These are phyloP conservation scores for Trifolium repens DNA, from an alignment of 306 rosid genomes.

Conservation along the genomic window DNA sequence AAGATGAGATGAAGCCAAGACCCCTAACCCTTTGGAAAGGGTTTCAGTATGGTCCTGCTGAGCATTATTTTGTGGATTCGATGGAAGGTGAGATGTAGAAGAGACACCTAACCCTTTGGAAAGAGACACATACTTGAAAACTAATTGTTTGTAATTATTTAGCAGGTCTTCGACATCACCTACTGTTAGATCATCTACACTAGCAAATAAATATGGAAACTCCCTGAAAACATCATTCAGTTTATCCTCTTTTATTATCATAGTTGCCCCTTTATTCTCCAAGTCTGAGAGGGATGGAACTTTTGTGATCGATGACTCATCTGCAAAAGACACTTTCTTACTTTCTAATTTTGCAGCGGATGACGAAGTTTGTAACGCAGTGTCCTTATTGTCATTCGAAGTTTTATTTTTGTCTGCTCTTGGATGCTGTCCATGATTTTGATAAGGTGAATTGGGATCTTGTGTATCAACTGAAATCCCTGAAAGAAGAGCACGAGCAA, in stretches of 20 bases:
- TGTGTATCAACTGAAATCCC: constrained; percentile 73
- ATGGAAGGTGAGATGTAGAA: constrained; percentile 48
- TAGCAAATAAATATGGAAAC: constrained; percentile 82
- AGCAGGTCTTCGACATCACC: constrained; percentile 83
- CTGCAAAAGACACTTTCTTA: constrained; percentile 51
- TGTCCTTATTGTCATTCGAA: constrained; percentile 51
- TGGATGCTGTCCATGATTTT: constrained; percentile 47
- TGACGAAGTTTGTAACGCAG: constrained; percentile 45
- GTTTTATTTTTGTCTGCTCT: constrained; percentile 51
- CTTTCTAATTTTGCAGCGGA: constrained; percentile 53
- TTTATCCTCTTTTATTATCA: constrained; percentile 74
- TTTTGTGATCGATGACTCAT: constrained; percentile 52
- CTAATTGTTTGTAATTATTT: constrained; percentile 83
- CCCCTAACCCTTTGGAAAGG: constrained; percentile 79
- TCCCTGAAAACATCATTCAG: constrained; percentile 69
- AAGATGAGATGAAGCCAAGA: constrained; percentile 47
- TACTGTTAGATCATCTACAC: constrained; percentile 73
- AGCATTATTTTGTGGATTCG: constrained; percentile 48
- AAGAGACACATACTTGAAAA: constrained; percentile 80
- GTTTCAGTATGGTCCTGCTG: constrained; percentile 41
- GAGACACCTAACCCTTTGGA: constrained; percentile 72
- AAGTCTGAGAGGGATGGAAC: constrained; percentile 85
- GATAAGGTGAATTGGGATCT: constrained; percentile 58
- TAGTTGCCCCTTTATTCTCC: constrained; percentile 84
- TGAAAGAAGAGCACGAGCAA: constrained; percentile 78